Evolutionary conservation across 2,329 filamentous ascomycete genomes (phyloP).

Genomic region (Fusarium denticulatum): DNA sequence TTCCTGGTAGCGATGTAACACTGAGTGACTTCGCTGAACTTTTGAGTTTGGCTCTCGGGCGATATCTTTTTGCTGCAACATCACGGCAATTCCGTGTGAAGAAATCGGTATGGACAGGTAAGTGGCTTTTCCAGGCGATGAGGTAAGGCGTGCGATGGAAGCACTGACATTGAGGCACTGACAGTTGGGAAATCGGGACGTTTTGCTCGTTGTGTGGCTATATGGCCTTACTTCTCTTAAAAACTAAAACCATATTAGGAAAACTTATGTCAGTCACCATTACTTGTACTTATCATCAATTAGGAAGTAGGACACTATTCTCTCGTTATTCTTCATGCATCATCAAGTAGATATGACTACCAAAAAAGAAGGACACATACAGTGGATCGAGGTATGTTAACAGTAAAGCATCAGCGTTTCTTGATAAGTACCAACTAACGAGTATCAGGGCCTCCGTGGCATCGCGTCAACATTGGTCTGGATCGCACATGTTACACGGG

Average conservation of each 20-base stretch:
- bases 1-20: not conserved
- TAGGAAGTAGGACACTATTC: fast-evolving
- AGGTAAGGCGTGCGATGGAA: not conserved
- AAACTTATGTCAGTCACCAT: too few relatives aligned
- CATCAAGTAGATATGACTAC: not conserved
- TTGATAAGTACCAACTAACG: not conserved
- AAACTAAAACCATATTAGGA: not conserved
- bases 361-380: not conserved
- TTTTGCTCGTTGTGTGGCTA: not conserved
- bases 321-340: too few relatives aligned
- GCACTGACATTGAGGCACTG: not conserved
- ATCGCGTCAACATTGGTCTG: not conserved
- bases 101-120: not conserved
- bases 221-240: fast-evolving
- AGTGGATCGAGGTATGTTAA: not conserved
- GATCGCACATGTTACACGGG: not conserved
- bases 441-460: not conserved
- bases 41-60: not conserved
- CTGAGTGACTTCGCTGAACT: fast-evolving
- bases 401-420: fast-evolving
- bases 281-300: fast-evolving
- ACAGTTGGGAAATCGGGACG: fast-evolving
- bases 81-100: not conserved
- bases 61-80: not conserved
- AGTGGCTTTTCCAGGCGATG: fast-evolving